Base-by-base conservation (phyloP, 78 protist species). In the Planoprotostelium fungivorum region DNA sequence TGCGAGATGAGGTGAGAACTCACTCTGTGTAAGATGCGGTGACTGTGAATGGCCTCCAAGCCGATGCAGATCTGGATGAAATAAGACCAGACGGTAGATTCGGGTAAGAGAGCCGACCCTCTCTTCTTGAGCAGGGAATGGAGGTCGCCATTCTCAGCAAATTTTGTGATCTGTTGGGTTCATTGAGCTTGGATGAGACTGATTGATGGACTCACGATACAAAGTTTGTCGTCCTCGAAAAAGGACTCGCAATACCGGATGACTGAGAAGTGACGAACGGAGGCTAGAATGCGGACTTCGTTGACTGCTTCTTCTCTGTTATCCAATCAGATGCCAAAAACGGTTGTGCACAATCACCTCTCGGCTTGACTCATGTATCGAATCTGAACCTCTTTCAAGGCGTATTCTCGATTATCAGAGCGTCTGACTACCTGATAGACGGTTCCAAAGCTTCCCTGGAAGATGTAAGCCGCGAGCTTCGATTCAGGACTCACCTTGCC, bases 41-140 rank as follows among this genome's bases (percentile, higher is more conserved):
- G 29, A 0, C 29, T 36, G 94, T 96, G 97, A 0, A 96, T 73
- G 31, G 35, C 0, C 83, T 73, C 0, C 5, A 96, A 51, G 28
- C 94, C 97, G 23, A 86, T 36, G 29, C 89, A 38, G n/a, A 94
- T 36, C 88, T 96, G 97, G 16, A 93, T 84, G 37, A 96, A 96
- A 36, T 73, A 39, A 28, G 86, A 38, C 96, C 96, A 94, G n/a
- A 96, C 88, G 34, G 25, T 1, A 1, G 88, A 91, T 86, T 96
- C 96, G 1, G 36, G 28, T 25, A 85, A n/a, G 39, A 29, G 34
- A 29, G 1, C 31, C 28, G 25, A 28, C 29, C 29, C 5, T 28
- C 34, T 28, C 29, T 16, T 36, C 83, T 34, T 9, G 37, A 85
- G 0, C 87, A 35, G 0, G 63, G 37, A 23, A 35, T 37, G 0